phyloP scores from a whole-genome alignment of 805 yeast genomes.

The Maudiozyma barnettii region DNA sequence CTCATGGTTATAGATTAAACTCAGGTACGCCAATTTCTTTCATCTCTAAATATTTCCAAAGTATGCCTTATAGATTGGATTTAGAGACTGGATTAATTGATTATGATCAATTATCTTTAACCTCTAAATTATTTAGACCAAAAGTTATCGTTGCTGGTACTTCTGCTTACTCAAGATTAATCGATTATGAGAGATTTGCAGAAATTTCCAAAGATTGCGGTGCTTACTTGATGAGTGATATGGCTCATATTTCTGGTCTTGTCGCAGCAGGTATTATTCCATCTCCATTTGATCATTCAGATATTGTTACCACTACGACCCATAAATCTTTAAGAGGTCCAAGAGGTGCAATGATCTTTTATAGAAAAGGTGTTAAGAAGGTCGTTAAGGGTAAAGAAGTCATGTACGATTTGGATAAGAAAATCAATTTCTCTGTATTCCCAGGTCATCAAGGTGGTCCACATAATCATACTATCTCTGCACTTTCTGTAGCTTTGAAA shows the following conservation, averaged over 20 bases:
- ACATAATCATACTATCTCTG: conserved; percentile 95
- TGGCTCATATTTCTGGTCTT: conserved; percentile 97
- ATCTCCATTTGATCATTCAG: conserved; percentile 88
- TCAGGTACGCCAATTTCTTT: conserved; percentile 75
- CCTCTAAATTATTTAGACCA: conserved; percentile 84
- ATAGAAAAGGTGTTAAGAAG: conserved; percentile 85
- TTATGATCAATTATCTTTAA: conserved; percentile 76
- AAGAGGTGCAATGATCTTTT: conserved; percentile 97
- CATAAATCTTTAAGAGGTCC: conserved; percentile 98
- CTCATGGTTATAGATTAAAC: conserved; percentile 93
- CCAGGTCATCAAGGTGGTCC: conserved; percentile 99
- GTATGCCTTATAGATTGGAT: conserved; percentile 93
- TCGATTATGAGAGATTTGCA: conserved; percentile 85
- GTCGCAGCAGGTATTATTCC: conserved; percentile 91
- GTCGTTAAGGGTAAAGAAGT: conserved; percentile 75
- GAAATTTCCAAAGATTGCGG: conserved; percentile 88
- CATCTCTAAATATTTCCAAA: conserved; percentile 89
- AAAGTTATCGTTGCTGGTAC: conserved; percentile 94
- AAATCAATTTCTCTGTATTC: conserved; percentile 93
- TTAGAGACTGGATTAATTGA: conserved; percentile 84
- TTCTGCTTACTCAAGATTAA: conserved; percentile 85
- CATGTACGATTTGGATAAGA: conserved; percentile 77
- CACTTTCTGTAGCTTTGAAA: conserved; percentile 88
- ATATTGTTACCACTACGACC: conserved; percentile 94
- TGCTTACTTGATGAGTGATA: conserved; percentile 85